Evolutionary conservation across 2,329 filamentous ascomycete species (phyloP), one percentile per base, ranked within the genome.

Genomic region (Xylaria sp.): DNA sequence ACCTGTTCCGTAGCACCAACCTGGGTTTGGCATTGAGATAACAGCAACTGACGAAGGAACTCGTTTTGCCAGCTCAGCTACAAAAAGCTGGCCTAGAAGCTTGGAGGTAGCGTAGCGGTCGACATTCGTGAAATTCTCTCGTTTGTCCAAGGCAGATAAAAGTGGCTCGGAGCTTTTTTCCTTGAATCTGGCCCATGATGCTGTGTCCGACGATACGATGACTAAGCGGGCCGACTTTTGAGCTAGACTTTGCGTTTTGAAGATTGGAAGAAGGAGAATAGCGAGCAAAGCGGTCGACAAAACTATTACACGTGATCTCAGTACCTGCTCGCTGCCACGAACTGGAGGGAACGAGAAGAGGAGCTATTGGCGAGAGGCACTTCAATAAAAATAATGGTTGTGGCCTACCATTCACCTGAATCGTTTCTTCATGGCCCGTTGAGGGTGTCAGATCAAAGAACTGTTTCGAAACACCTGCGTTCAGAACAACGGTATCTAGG

Each of bases 51-150:
- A 64, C n/a, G 17, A 63, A 6, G 66, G 11, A 1, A 72, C 68
- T 73, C 22, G 42, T n/a, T 74, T 73, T 1, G 60, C 65, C 1
- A 79, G 59, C 36, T 76, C 73, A 36, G 66, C 66, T 2, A 79
- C 10, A 56, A 76, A 78, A 3, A 77, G 61, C n/a, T 75, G 72
- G 25, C 66, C 69, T 5, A 78, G 65, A 0, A 75, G 70, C 61
- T 78, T 78, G 1, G 71, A 72, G 0, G 47, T 66, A 1, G 25
- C 11, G 31, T 74, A 70, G 2, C 68, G 56, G 13, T 73, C 67
- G 7, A 10, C 10, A 3, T 10, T 47, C 10, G n/a, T 22, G 36
- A 42, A 51, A 4, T 13, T n/a, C 2, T 15, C 17, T 15, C 42
- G 5, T 5, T 31, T 13, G 33, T 61, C 47, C 1, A 61, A 17